phyloP scores from a whole-genome alignment of 1,284 basidiomycete species.

The Boletus smithii region DNA sequence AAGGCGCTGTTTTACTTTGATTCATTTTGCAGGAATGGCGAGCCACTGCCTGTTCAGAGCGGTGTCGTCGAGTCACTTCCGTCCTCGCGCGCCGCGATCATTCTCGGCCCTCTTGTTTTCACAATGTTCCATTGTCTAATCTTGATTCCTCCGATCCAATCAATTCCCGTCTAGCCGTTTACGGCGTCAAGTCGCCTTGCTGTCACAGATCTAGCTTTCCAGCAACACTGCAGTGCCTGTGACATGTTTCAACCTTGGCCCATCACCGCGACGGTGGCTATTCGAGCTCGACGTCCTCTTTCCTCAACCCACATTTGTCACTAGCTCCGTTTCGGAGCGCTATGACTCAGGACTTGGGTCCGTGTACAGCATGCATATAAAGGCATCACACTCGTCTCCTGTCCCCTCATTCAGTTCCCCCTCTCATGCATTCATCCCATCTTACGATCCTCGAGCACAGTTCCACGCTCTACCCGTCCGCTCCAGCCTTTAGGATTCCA shows the following conservation, averaged over 20 bases:
- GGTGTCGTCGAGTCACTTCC: conserved; percentile 23
- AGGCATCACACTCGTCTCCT: conserved; percentile 11
- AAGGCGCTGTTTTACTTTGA: conserved; percentile 20
- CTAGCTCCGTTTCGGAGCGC: conserved; percentile 29
- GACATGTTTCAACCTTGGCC: conserved; percentile 35
- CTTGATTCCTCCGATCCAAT: conserved; percentile 22
- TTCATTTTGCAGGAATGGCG: conserved; percentile 29
- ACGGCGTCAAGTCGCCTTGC: conserved; percentile 24
- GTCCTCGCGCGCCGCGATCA: conserved; percentile 23
- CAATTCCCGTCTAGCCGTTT: conserved; percentile 17
- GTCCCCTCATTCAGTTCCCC: conserved; percentile 7
- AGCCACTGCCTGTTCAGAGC: conserved; percentile 22
- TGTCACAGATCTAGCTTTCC: conserved; percentile 31
- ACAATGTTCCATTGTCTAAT: conserved; percentile 21
- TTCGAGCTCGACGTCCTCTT: conserved; percentile 29
- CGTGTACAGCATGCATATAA: conserved; percentile 34
- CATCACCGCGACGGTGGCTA: conserved; percentile 37
- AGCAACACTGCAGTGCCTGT: conserved; percentile 32
- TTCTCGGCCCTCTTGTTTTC: conserved; percentile 16
- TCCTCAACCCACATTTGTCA: conserved; percentile 29
- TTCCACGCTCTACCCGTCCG: conserved; percentile 41
- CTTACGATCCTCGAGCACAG: conserved; percentile 49
- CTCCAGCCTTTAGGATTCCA: conserved; percentile 51
- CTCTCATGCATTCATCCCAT: conserved; percentile 41
- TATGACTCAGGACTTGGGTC: conserved; percentile 15